Evolutionary conservation across 2,329 filamentous ascomycete species (phyloP), one percentile per base, ranked within the genome.

Genomic region (Leptosphaerulina australis): DNA sequence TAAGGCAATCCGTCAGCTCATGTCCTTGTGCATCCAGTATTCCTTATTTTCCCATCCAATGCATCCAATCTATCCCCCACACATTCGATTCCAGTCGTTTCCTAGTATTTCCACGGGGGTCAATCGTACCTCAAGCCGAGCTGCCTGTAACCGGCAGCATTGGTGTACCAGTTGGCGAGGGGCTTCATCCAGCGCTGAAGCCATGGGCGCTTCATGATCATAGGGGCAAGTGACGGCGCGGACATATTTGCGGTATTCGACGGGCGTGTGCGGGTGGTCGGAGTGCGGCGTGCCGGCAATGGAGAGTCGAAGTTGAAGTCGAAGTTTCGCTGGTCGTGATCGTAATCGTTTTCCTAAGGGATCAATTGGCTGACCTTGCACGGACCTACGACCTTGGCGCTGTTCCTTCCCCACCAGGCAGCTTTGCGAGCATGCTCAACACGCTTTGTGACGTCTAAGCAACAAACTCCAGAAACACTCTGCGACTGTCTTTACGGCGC

Each of bases 121-220:
- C 31, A 58, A 53, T n/a, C 78, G 75, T 88, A 96, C 91, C 83
- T 89, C 78, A 97, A 82, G 70, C 93, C 93, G 71, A 97, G 82
- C 84, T 93, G 85, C 78, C 91, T 88, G 84, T 97, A 96, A 74
- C 93, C 93, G 67, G 92, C 83, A 68, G 91, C 88, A 74, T 93
- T 88, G 78, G 79, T 79, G 81, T 97, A 97, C 91, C 91, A 96
- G 71, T 86, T 83, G 76, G 92, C 84, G 61, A 96, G 73, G 62
- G 94, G 94, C 80, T 80, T 84, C 76, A 97, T 79, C 79, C 88
- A 82, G 67, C 81, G 86, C 76, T 81, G 79, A 72, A 97, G 85
- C 90, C 90, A 96, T 64, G 93, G 92, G 70, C 91, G 87, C 81
- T 88, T 88, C 73, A 85, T 73, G 72, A 97, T 84, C 73, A 85